A percentile compares a stretch with the other conserved stretches of the same genome.
These are phyloP conservation scores for Populus hybrid DNA, from an alignment of 441 rosid genomes.

Conservation along the genomic window DNA sequence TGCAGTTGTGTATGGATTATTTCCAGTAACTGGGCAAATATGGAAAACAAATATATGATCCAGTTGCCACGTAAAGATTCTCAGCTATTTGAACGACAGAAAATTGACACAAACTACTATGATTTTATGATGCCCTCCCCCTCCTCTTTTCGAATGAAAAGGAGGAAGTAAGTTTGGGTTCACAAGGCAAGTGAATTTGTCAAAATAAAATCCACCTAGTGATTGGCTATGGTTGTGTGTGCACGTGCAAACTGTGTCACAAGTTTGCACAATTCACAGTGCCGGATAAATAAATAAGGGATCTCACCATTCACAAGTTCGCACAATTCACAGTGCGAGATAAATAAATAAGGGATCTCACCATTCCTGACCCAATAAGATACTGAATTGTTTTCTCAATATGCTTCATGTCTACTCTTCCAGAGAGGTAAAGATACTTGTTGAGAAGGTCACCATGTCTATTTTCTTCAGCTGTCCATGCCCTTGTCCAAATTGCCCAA, in stretches of 20 bases:
- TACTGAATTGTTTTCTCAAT: conserved; percentile 92
- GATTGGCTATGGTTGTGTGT: not conserved
- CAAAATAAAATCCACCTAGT: not conserved
- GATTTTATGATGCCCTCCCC: not conserved
- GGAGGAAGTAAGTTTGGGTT: not conserved
- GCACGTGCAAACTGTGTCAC: conserved; percentile 18
- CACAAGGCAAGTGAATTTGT: not conserved
- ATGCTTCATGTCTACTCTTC: conserved; percentile 89
- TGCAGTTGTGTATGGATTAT: too few relatives aligned
- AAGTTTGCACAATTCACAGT: not conserved
- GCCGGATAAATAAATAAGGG: not conserved
- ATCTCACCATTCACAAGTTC: conserved; percentile 61
- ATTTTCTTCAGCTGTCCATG: conserved; percentile 97
- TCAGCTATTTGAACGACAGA: not conserved
- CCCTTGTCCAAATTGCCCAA: conserved; percentile 95
- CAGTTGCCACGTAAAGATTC: too few relatives aligned
- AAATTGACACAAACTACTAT: not conserved
- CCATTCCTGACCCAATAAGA: conserved; percentile 95
- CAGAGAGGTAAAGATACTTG: conserved; percentile 79
- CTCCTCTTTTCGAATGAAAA: not conserved
- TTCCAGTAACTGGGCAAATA: too few relatives aligned
- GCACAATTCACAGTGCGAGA: not conserved
- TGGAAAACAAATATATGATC: too few relatives aligned
- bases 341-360: conserved; percentile 25
- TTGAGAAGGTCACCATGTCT: conserved; percentile 89